Conservation (phyloP, 495 filamentous ascomycete species). For the Ramalina peruviana region DNA sequence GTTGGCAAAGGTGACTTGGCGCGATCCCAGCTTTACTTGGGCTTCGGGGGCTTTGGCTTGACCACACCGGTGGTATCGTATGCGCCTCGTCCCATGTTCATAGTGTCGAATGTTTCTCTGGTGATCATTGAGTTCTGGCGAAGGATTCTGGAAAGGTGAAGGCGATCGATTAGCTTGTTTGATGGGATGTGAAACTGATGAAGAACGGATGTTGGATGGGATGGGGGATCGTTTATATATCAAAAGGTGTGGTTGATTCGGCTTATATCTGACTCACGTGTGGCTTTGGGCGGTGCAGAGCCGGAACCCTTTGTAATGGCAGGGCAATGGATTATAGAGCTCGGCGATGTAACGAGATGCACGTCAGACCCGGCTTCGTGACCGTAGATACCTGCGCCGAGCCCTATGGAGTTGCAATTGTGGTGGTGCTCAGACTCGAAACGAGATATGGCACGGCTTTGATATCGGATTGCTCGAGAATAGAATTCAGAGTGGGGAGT, state of each 20-base stretch:
- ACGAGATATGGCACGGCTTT: neutral
- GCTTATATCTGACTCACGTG: slow-evolving; percentile 2
- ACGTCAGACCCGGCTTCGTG: neutral
- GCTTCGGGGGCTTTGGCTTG: slow-evolving; percentile 37
- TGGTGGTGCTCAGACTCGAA: neutral
- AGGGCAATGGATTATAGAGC: neutral
- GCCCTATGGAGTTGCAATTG: neutral
- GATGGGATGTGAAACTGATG: neutral
- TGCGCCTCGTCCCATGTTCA: slow-evolving; percentile 45
- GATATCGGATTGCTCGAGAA: neutral
- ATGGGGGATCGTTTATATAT: neutral
- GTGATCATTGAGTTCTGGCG: slow-evolving; percentile 29
- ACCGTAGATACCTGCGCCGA: slow-evolving; percentile 1
- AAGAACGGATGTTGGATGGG: neutral
- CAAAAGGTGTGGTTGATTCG: neutral
- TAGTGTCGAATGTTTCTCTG: slow-evolving; percentile 26
- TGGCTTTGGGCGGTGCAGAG: neutral
- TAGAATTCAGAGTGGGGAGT: slow-evolving; percentile 1
- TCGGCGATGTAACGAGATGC: slow-evolving; percentile 3
- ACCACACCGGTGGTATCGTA: slow-evolving; percentile 47
- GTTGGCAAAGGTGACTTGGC: neutral
- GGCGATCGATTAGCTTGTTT: neutral
- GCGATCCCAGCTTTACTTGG: slow-evolving; percentile 20
- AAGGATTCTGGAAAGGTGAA: neutral
- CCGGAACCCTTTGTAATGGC: neutral